A percentile compares a stretch with the other conserved stretches of the same genome.
Evolutionary conservation across 495 filamentous ascomycete species (phyloP).

Genomic region (Tuber calosporum): DNA sequence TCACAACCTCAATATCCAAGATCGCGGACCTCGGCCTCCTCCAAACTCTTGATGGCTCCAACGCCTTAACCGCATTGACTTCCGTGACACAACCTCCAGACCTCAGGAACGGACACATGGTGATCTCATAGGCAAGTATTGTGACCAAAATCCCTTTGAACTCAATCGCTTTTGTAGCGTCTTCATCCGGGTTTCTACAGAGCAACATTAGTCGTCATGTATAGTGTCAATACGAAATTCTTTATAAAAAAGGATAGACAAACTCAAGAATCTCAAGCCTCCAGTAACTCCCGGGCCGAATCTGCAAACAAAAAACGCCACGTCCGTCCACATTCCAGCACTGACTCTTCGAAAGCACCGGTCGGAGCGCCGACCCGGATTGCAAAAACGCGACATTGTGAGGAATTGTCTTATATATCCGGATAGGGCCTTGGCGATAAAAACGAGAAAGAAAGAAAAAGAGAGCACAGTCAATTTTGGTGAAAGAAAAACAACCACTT

Average conservation of each 20-base stretch:
- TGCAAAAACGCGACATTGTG: slow-evolving; percentile 40
- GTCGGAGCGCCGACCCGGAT: slow-evolving; percentile 35
- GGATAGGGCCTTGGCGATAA: slow-evolving; percentile 31
- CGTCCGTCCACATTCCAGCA: slow-evolving; percentile 41
- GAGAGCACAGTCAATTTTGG: background rate
- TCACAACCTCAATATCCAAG: slow-evolving; percentile 19
- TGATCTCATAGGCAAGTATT: slow-evolving; percentile 38
- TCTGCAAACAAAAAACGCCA: slow-evolving; percentile 36
- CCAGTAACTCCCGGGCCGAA: slow-evolving; percentile 40
- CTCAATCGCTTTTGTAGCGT: slow-evolving; percentile 32
- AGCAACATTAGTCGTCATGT: slow-evolving; percentile 17
- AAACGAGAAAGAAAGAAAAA: background rate
- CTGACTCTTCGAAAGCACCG: slow-evolving; percentile 36
- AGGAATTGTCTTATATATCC: slow-evolving; percentile 40
- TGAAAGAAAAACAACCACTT: background rate
- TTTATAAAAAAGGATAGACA: slow-evolving; percentile 8
- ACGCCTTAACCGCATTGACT: slow-evolving; percentile 20
- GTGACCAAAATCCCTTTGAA: slow-evolving; percentile 33
- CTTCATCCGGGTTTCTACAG: slow-evolving; percentile 6
- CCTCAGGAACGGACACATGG: slow-evolving; percentile 34
- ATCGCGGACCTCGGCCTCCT: slow-evolving; percentile 26
- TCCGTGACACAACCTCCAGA: slow-evolving; percentile 23
- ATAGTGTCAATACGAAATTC: slow-evolving; percentile 11
- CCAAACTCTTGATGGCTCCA: slow-evolving; percentile 38
- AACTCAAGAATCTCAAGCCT: slow-evolving; percentile 41